Conservation (phyloP, 2,329 filamentous ascomycete species). For the Neocucurbitaria cava region DNA sequence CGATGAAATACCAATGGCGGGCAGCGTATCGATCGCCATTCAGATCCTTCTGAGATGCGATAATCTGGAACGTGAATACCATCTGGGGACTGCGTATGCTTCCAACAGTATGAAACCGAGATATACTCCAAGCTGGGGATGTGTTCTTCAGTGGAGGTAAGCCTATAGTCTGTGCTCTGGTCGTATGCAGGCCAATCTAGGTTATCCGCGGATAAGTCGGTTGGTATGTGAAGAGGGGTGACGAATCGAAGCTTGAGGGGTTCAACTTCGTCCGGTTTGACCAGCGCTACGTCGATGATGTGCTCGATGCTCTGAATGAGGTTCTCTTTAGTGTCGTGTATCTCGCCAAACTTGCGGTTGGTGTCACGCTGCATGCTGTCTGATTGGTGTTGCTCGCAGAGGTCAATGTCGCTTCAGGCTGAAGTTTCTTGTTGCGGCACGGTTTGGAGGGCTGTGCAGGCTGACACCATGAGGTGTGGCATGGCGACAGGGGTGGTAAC, state of each 20-base stretch:
- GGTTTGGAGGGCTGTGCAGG: too few relatives aligned
- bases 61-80: not conserved
- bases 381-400: too few relatives aligned
- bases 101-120: conserved; percentile 11
- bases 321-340: conserved; percentile 1
- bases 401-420: too few relatives aligned
- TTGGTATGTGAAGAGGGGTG: not conserved
- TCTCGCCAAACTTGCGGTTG: conserved; percentile 5
- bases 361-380: conserved; percentile 7
- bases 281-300: conserved; percentile 1
- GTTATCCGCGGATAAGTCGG: too few relatives aligned
- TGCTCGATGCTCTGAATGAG: not conserved
- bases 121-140: not conserved
- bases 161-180: not conserved
- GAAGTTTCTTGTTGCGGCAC: too few relatives aligned
- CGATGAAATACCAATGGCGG: too few relatives aligned
- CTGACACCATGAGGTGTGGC: too few relatives aligned
- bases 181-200: not conserved
- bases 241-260: conserved; percentile 4
- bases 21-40: too few relatives aligned
- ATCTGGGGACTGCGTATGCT: not conserved
- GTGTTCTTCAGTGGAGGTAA: conserved; percentile 2
- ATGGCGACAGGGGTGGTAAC: too few relatives aligned
- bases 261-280: not conserved
- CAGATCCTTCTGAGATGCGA: not conserved